Evolutionary conservation across 345 rosid species (phyloP).

Genomic region (Draba incana): DNA sequence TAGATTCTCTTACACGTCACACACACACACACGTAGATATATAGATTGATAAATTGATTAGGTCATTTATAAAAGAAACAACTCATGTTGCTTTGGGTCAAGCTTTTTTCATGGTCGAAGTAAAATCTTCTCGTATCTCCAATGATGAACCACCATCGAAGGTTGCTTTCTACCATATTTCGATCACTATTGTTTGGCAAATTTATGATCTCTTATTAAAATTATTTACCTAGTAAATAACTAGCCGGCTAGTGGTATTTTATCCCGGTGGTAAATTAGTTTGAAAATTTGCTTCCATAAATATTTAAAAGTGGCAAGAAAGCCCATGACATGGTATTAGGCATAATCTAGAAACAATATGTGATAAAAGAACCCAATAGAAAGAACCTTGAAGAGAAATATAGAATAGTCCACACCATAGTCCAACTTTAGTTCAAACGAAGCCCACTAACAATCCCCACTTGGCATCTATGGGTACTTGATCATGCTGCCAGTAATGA

Average conservation of each 20-base stretch:
- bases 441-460: too few relatives aligned
- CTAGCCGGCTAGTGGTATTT: neutral
- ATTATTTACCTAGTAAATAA: neutral
- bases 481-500: neutral
- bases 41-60: conserved; percentile 11
- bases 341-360: too few relatives aligned
- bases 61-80: conserved; percentile 35
- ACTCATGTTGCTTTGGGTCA: conserved; percentile 31
- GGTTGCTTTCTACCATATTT: conserved; percentile 38
- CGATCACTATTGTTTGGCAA: neutral
- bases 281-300: too few relatives aligned
- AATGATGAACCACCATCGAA: conserved; percentile 41
- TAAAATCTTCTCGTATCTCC: conserved; percentile 47
- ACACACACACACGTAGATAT: neutral
- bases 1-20: conserved; percentile 5
- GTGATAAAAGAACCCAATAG: too few relatives aligned
- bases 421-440: too few relatives aligned
- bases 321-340: too few relatives aligned
- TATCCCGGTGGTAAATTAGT: neutral
- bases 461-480: too few relatives aligned
- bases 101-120: conserved; percentile 42
- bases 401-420: too few relatives aligned
- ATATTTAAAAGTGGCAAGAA: too few relatives aligned
- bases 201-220: neutral
- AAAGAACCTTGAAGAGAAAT: too few relatives aligned